Evolutionary conservation across 306 rosid species (phyloP).

Genomic region (Herpetospermum pedunculosum): DNA sequence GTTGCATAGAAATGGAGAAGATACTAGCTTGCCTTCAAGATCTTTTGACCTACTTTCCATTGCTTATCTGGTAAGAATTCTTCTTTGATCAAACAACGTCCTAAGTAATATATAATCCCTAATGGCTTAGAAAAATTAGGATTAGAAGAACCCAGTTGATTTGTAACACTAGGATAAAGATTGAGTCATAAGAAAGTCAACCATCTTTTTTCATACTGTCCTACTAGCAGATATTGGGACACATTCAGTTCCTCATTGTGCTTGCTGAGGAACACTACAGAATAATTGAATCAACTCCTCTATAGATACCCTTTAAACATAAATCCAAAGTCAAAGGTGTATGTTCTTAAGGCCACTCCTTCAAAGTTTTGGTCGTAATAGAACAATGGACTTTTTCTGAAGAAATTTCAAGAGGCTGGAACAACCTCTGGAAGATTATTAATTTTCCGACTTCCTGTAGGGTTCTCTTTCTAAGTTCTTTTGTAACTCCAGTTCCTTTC

Average conservation of each 20-base stretch:
- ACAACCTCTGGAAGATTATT: background rate
- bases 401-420: too few species aligned
- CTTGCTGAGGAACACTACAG: background rate
- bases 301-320: too few species aligned
- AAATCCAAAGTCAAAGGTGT: background rate
- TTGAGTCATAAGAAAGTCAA: background rate
- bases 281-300: background rate
- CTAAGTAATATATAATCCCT: background rate
- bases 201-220: background rate
- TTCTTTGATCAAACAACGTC: background rate
- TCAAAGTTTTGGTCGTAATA: background rate
- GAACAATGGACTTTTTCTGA: too few species aligned
- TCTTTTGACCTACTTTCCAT: conserved; percentile 51
- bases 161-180: background rate
- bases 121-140: background rate
- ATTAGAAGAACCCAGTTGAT: background rate
- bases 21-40: conserved; percentile 39
- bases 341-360: background rate
- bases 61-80: conserved; percentile 34
- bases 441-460: background rate
- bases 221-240: background rate
- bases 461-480: background rate
- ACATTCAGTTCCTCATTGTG: background rate
- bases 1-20: conserved; percentile 60
- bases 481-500: background rate